phyloP scores from a whole-genome alignment of 2,329 filamentous ascomycete genomes.

The Alternaria tenuissima region DNA sequence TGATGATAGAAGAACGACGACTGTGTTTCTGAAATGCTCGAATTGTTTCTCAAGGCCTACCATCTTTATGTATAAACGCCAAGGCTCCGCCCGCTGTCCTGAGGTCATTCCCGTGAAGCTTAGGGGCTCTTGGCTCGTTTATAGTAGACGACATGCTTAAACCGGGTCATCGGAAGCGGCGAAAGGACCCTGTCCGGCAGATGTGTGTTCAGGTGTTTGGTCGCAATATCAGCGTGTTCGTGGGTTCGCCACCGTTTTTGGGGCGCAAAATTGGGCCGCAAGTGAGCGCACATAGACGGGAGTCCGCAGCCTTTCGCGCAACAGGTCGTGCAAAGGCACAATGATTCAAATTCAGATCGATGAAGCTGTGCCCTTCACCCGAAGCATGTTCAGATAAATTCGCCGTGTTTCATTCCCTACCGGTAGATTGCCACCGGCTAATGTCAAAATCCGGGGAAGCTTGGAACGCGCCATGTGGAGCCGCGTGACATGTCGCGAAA shows the following conservation, averaged over 20 bases:
- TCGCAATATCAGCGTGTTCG: not conserved
- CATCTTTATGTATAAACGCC: slow-evolving; percentile 28
- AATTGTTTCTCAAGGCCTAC: not conserved
- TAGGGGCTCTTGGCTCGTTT: slow-evolving; percentile 42
- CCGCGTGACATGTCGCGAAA: slow-evolving; percentile 6
- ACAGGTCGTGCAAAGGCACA: not conserved
- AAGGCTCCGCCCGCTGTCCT: slow-evolving; percentile 3
- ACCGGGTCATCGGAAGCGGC: slow-evolving; percentile 24
- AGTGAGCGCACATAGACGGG: not conserved
- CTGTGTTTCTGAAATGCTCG: not conserved
- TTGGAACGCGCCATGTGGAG: slow-evolving; percentile 15
- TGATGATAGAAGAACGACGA: slow-evolving; percentile 12
- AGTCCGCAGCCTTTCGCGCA: not conserved
- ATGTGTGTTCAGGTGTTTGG: not conserved
- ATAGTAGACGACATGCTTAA: slow-evolving; percentile 33
- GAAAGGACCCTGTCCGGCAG: slow-evolving; percentile 3
- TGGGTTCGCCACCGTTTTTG: not conserved
- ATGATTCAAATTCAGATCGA: not conserved
- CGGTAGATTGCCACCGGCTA: slow-evolving; percentile 35
- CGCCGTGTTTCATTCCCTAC: slow-evolving; percentile 1
- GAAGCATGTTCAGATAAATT: slow-evolving; percentile 12
- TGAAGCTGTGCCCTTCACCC: slow-evolving; percentile 25
- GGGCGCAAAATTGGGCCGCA: not conserved
- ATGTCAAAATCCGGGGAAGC: slow-evolving; percentile 17
- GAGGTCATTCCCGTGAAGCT: slow-evolving; percentile 17